These are phyloP conservation scores for Leptodermis oblonga DNA, from an alignment of 257 asterid genomes.

Conservation along the genomic window DNA sequence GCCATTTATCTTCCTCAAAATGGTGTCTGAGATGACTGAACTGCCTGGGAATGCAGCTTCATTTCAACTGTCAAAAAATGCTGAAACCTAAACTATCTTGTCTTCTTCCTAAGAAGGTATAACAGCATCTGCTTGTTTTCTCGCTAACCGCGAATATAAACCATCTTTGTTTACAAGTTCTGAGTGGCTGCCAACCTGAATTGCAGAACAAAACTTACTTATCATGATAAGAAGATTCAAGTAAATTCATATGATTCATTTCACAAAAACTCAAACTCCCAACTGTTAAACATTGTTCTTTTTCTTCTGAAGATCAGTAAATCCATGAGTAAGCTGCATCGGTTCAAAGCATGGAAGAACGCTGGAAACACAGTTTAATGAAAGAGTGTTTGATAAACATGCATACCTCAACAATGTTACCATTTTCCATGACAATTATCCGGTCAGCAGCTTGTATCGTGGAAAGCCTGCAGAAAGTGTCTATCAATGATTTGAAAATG, in stretches of 20 bases:
- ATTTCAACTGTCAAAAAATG: too few species aligned
- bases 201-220: slow-evolving; percentile 7
- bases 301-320: too few species aligned
- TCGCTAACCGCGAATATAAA: slow-evolving; percentile 69
- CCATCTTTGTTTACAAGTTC: slow-evolving; percentile 71
- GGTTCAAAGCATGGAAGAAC: background rate
- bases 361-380: background rate
- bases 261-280: too few species aligned
- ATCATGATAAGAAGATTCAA: background rate
- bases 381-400: background rate
- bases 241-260: background rate
- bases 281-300: background rate
- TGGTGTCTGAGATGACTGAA: too few species aligned
- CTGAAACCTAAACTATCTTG: too few species aligned
- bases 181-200: slow-evolving; percentile 74
- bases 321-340: background rate
- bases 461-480: slow-evolving; percentile 61
- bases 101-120: slow-evolving; percentile 39
- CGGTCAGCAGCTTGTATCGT: slow-evolving; percentile 85
- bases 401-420: slow-evolving; percentile 78
- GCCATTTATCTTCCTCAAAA: too few species aligned
- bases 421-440: slow-evolving; percentile 81
- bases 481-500: slow-evolving; percentile 15
- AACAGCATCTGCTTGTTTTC: slow-evolving; percentile 78
- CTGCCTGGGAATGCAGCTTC: too few species aligned